Evolutionary conservation across 2,329 filamentous ascomycete species (phyloP).

Genomic region (Neobulgaria alba): DNA sequence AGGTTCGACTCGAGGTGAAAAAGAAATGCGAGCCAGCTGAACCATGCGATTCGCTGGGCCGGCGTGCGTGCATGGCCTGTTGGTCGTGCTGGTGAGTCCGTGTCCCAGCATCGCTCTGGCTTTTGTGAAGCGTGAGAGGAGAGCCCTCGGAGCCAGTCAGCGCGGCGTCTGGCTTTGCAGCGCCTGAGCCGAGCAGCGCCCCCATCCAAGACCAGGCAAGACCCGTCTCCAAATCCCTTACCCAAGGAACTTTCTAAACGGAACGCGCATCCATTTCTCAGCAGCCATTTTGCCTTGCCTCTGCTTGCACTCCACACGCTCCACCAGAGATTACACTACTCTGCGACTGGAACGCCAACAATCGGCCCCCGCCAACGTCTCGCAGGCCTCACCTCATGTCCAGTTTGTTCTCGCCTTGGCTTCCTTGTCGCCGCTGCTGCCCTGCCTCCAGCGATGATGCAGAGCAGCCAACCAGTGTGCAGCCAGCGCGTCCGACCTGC

Average conservation of each 20-base stretch:
- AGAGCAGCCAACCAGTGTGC: no score
- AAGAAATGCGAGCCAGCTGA: background rate
- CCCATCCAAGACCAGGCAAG: slow-evolving; percentile 13
- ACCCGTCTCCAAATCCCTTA: slow-evolving; percentile 7
- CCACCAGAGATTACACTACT: slow-evolving; percentile 13
- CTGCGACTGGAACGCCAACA: slow-evolving; percentile 11
- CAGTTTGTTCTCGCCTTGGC: slow-evolving; percentile 3
- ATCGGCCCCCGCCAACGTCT: background rate
- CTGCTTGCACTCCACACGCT: slow-evolving; percentile 9
- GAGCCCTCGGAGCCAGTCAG: background rate
- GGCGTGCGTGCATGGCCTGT: background rate
- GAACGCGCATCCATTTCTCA: slow-evolving; percentile 21
- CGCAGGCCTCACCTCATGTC: background rate
- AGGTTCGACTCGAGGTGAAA: no score
- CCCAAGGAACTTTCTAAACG: slow-evolving; percentile 11
- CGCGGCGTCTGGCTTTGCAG: no score
- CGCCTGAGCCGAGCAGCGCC: no score
- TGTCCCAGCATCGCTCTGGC: background rate
- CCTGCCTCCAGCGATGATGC: no score
- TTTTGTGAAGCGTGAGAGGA: background rate
- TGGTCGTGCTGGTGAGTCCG: background rate
- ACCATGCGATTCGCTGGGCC: background rate
- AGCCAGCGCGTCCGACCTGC: no score
- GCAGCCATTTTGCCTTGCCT: slow-evolving; percentile 8
- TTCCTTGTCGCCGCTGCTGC: slow-evolving; percentile 4